Base-by-base conservation (phyloP, 2,329 filamentous ascomycete species). In the Pseudopithomyces maydicus region DNA sequence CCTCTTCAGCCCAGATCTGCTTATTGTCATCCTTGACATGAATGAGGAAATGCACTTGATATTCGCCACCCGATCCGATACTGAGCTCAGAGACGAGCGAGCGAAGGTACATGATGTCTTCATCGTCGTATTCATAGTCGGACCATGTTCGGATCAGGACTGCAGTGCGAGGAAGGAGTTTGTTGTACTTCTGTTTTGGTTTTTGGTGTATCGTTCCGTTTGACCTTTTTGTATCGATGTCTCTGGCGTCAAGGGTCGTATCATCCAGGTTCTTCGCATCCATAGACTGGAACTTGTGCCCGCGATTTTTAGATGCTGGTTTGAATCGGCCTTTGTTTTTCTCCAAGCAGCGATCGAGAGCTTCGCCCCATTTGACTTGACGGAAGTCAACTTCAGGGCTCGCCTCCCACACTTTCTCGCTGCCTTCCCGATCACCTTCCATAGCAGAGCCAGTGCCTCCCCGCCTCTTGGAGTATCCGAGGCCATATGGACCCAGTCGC, bases 391-490 rank as follows among this genome's bases (percentile, higher is more conserved):
- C 88, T 57, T 90, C 87, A 3, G 86, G 82, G 3, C 81, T 79
- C 45, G 86, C 82, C 12, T 85, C 81, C 92, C 93, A 97, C 8
- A 96, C 88, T 20, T 84, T 80, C 41, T 93, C 89, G n/a, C 87
- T 84, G 3, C 92, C 93, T 63, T 95, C 90, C 48, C 84, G 87
- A 61, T 97, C 90, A 20, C 92, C 92, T 67, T 92, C 88, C 74
- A 96, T 85, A 11, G 91, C 93, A n/a, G 90, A 88, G 4, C 94
- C 92, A 23, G 90, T 87, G 1, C 94, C 94, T 12, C 94, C 94
- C 62, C 84, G 87, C 56, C 87, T 87, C 33, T 84, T 80, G 32
- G 90, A 91, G 74, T 98, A 98, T 8, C 94, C 94, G 59, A 92
- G 86, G 0, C 94, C 94, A 66, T 99, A 99, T 0, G 94, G 90